phyloP scores from a whole-genome alignment of 768 basidiomycete genomes.

The Suillus ampliporus region DNA sequence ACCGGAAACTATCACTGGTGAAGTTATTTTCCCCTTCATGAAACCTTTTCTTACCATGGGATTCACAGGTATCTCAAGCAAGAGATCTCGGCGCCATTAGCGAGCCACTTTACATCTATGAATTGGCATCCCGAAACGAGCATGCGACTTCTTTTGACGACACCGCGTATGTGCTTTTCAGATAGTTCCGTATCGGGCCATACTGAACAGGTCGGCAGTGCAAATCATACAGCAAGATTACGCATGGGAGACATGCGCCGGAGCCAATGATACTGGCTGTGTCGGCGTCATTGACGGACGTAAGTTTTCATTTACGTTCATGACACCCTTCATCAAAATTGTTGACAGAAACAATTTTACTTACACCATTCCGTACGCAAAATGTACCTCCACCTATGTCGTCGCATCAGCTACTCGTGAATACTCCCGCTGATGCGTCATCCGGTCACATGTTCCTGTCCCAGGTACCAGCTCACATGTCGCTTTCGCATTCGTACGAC shows the following conservation, averaged over 20 bases:
- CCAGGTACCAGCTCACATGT: constrained; percentile 60
- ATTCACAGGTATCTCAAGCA: constrained; percentile 87
- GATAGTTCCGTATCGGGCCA: not conserved
- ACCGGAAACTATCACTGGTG: constrained; percentile 95
- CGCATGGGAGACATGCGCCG: constrained; percentile 79
- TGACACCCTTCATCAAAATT: constrained; percentile 4
- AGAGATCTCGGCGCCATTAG: constrained; percentile 63
- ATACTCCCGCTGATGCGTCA: constrained; percentile 14
- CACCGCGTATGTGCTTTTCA: constrained; percentile 55
- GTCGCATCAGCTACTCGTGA: constrained; percentile 52
- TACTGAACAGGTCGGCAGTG: constrained; percentile 37
- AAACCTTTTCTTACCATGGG: constrained; percentile 4
- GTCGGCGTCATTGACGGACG: constrained; percentile 92
- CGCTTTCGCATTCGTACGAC: constrained; percentile 64
- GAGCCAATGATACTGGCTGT: constrained; percentile 80
- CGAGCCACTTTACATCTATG: constrained; percentile 71
- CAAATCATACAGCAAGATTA: constrained; percentile 65
- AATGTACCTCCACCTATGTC: constrained; percentile 99
- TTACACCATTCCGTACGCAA: constrained; percentile 93
- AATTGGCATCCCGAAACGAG: constrained; percentile 89
- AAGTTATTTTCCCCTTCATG: constrained; percentile 7
- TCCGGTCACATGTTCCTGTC: not conserved
- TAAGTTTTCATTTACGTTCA: constrained; percentile 43
- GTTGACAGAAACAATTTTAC: constrained; percentile 65
- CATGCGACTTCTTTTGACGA: constrained; percentile 67